phyloP scores from a whole-genome alignment of 345 rosid genomes.

The Sisymbrium irio region DNA sequence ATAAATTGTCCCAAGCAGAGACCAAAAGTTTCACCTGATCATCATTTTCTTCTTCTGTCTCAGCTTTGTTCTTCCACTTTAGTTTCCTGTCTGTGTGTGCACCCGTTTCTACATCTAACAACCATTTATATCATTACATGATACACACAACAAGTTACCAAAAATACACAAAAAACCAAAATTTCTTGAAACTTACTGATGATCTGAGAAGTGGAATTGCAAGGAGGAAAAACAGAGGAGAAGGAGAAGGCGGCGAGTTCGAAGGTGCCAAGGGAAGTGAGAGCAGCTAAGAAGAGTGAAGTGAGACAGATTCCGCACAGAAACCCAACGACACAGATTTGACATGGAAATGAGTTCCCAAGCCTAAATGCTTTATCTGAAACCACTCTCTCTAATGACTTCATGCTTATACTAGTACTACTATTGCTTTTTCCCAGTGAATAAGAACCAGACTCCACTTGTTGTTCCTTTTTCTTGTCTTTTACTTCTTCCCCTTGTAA shows the following conservation, averaged over 20 bases:
- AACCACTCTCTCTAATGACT: slow-evolving; percentile 71
- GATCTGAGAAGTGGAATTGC: slow-evolving; percentile 55
- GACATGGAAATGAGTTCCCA: slow-evolving; percentile 87
- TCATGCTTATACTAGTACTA: slow-evolving; percentile 35
- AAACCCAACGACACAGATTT: slow-evolving; percentile 84
- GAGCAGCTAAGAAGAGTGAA: slow-evolving; percentile 76
- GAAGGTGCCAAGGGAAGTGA: slow-evolving; percentile 68
- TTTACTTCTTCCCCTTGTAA: slow-evolving; percentile 8
- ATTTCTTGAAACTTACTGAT: slow-evolving; percentile 46
- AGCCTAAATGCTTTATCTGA: slow-evolving; percentile 83
- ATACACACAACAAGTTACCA: background rate
- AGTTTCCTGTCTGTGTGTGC: slow-evolving; percentile 15
- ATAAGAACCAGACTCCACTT: slow-evolving; percentile 1
- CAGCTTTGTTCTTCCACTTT: slow-evolving; percentile 6
- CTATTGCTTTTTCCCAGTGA: slow-evolving; percentile 9
- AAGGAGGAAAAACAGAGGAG: slow-evolving; percentile 44
- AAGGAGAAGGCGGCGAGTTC: slow-evolving; percentile 54
- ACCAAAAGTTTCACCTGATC: slow-evolving; percentile 46
- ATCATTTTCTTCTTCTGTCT: slow-evolving; percentile 30
- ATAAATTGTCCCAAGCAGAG: slow-evolving; percentile 65
- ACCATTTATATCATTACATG: background rate
- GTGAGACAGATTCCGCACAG: slow-evolving; percentile 87
- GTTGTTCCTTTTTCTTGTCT: slow-evolving; percentile 4
- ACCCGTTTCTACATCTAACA: slow-evolving; percentile 7
- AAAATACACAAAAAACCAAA: background rate